Base-by-base conservation (phyloP, 1,139 yeast genomes). In the Pichia sp. region DNA sequence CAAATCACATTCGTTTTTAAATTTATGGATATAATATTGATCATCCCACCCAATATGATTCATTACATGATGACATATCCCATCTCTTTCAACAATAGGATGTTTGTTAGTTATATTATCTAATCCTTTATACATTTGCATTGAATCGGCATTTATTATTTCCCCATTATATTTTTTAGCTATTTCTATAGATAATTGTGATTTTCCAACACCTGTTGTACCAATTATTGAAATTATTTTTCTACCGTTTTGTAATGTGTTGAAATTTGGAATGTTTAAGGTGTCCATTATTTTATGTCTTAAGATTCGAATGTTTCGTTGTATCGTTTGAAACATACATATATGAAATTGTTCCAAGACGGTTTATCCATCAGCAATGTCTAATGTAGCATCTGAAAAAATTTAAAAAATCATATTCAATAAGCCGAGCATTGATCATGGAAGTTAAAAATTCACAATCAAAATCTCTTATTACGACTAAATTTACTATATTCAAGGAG, bases 181-280 rank as follows among this genome's bases (percentile, higher is more conserved):
- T 18, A 93, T 68, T 56, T 90, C 95, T 8, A 90, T 83, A 52
- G 87, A 79, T 56, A 85, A 77, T 78, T 90, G 88, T 0, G 97
- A 91, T 65, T 93, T 93, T 0, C 99, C 99, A n/a, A 90, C 98
- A 0, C 99, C 99, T 0, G 99, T 93, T 41, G 97, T 91, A 0
- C 99, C 99, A 3, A 68, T 60, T n/a, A 68, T 63, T 3, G 69
- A 63, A 13, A 68, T 62, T 7, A 68, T 58, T n/a, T 57, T 54
- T 6, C 13, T 25, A 3, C 25, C 14, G 14, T 25, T 39, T 13
- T 14, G n/a, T 5, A 2, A 3, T 22, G n/a, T 22, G 14, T 39
- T 39, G 1, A 16, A 11, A 9, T 34, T 34, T 8, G 42, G 42
- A 6, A 51, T 29, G 10, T 49, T 19, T 16, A 49, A 25, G 27